phyloP scores from a whole-genome alignment of 2,329 filamentous ascomycete genomes.

The Colletotrichum sp. region DNA sequence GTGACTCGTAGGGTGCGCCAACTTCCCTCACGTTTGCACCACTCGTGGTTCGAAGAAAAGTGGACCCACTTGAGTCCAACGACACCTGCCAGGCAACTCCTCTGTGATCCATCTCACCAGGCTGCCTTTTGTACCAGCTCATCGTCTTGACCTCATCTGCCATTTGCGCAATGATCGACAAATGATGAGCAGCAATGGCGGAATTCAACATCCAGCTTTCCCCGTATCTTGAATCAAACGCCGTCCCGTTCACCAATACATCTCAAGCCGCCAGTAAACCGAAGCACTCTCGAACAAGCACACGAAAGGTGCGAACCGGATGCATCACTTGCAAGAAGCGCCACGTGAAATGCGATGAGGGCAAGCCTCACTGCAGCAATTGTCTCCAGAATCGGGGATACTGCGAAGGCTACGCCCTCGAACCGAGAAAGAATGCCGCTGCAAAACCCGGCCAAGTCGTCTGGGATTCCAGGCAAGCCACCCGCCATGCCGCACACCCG shows the following conservation, averaged over 20 bases:
- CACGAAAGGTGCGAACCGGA: slow-evolving; percentile 21
- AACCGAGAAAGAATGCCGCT: slow-evolving; percentile 13
- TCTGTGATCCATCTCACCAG: background rate
- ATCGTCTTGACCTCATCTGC: background rate
- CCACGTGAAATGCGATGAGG: slow-evolving; percentile 23
- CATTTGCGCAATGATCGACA: background rate
- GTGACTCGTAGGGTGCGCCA: background rate
- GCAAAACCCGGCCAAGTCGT: slow-evolving; percentile 19
- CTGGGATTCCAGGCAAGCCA: slow-evolving; percentile 27
- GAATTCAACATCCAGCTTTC: background rate
- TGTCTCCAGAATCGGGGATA: slow-evolving; percentile 15
- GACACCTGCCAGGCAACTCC: background rate
- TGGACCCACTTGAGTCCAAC: background rate
- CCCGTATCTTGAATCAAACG: background rate
- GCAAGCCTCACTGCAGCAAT: slow-evolving; percentile 20
- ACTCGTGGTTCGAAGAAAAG: background rate
- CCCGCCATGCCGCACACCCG: background rate
- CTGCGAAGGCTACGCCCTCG: slow-evolving; percentile 20
- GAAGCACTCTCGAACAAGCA: slow-evolving; percentile 19
- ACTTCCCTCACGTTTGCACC: background rate
- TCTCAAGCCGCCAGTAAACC: background rate
- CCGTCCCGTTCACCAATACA: background rate
- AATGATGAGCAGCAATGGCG: background rate
- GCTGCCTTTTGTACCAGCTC: background rate
- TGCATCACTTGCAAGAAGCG: slow-evolving; percentile 24